Evolutionary conservation across 805 yeast genomes (phyloP).

Genomic region (Starmerella tilneyi): DNA sequence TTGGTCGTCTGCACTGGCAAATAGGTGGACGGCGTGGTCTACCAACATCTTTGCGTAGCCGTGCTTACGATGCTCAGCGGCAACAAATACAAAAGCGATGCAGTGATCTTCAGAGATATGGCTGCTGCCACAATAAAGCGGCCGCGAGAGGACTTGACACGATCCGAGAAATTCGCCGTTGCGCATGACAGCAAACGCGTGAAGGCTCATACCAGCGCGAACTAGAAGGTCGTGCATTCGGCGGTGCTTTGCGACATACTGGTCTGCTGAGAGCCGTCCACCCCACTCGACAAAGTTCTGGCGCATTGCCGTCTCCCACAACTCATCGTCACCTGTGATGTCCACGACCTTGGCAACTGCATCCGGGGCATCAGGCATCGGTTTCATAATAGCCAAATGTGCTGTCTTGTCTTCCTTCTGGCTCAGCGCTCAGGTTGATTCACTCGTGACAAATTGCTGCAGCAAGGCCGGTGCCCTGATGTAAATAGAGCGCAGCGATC

Average conservation of each 20-base stretch:
- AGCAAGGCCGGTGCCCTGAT: no score
- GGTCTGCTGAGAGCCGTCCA: constrained; percentile 1
- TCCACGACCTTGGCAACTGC: background rate
- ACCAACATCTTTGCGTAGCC: constrained; percentile 12
- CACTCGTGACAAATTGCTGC: constrained; percentile 1
- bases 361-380: background rate
- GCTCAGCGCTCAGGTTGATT: no score
- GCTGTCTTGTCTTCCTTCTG: no score
- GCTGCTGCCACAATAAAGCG: constrained; percentile 14
- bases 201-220: constrained; percentile 8
- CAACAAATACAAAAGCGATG: constrained; percentile 14
- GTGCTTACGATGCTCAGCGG: constrained; percentile 6
- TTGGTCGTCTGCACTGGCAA: constrained; percentile 3
- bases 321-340: background rate
- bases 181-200: constrained; percentile 7
- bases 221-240: background rate
- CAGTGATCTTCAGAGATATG: constrained; percentile 11
- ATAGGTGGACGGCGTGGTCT: constrained; percentile 2
- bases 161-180: constrained; percentile 8
- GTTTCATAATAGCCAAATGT: no score
- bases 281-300: background rate
- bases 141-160: constrained; percentile 18
- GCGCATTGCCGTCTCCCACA: constrained; percentile 1
- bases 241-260: background rate
- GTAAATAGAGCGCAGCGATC: no score